Conservation (phyloP, 2,329 filamentous ascomycete species). For the Sporothrix pallida region DNA sequence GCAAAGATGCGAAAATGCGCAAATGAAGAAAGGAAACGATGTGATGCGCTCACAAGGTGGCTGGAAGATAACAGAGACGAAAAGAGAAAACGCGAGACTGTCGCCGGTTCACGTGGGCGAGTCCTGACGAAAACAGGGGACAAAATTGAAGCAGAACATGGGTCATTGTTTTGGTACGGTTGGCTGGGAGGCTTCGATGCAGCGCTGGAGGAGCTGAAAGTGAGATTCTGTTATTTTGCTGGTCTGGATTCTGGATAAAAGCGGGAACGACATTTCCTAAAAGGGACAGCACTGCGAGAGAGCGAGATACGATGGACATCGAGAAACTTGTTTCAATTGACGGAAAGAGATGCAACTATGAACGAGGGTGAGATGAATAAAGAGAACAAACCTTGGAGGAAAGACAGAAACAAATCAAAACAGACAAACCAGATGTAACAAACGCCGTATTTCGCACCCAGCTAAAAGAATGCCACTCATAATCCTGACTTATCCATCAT, state of each 20-base stretch:
- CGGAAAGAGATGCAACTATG: neutral
- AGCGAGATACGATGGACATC: neutral
- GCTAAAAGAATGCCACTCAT: too few species aligned
- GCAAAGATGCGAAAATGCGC: neutral
- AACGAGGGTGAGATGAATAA: conserved; percentile 1
- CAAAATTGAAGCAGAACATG: neutral
- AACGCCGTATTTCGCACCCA: neutral
- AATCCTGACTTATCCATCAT: neutral
- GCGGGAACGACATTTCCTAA: neutral
- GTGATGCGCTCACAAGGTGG: neutral
- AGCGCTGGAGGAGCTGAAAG: too few species aligned
- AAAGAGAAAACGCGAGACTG: conserved; percentile 15
- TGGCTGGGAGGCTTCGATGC: neutral
- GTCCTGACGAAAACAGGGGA: neutral
- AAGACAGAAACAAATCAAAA: neutral
- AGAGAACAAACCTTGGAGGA: neutral
- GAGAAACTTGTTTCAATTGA: neutral
- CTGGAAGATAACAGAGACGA: neutral
- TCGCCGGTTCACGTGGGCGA: conserved; percentile 26
- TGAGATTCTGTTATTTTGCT: neutral
- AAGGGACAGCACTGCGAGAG: conserved; percentile 17
- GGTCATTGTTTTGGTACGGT: neutral
- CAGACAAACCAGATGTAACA: conserved; percentile 16
- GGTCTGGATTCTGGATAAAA: neutral
- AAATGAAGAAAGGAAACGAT: neutral